Evolutionary conservation across 768 basidiomycete species (phyloP), one percentile per base, ranked within the genome.

Genomic region (Calocybe gangraenosa): DNA sequence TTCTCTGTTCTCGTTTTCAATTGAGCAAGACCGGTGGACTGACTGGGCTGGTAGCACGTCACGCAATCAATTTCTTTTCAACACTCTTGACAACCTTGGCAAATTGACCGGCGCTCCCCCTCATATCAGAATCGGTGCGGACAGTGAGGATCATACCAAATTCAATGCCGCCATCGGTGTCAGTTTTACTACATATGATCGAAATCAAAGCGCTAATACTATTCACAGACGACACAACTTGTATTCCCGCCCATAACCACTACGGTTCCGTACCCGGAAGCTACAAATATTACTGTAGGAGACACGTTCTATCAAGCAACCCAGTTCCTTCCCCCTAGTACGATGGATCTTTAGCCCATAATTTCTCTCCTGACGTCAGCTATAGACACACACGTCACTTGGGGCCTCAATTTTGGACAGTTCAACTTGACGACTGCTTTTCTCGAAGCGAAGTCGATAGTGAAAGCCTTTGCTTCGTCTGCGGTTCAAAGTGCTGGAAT

Each of bases 11-110:
- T 81, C 79, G 0, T 75, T 85, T 51, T 85, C 82, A 23, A 75
- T 85, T 43, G 84, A 84, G 56, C 78, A 83, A 58, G 83, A 86
- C 52, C 67, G 78, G 22, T 86, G 82, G 82, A 65, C 69, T 8
- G 82, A 84, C 49, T 87, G 84, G 83, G 64, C 62, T 13, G 84
- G 84, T 2, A 62, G 63, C 11, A 68, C 67, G 3, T 61, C 68
- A 0, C 65, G 64, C 15, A 84, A 87, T 54, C 47, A 69, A 14
- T 85, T 84, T 59, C 76, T 80, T 46, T 70, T 69, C 67, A 82
- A 79, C 48, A 71, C 75, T 8, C 66, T 86, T 36, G 64, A 74
- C 41, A 82, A 82, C 57, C 58, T 82, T 44, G 74, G 64, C 20
- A 50, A 58, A 15, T 63, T 82, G 21, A 74, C 78, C 5, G 76